Evolutionary conservation across 2,329 filamentous ascomycete species (phyloP).

Genomic region (Alternaria ethzedia): DNA sequence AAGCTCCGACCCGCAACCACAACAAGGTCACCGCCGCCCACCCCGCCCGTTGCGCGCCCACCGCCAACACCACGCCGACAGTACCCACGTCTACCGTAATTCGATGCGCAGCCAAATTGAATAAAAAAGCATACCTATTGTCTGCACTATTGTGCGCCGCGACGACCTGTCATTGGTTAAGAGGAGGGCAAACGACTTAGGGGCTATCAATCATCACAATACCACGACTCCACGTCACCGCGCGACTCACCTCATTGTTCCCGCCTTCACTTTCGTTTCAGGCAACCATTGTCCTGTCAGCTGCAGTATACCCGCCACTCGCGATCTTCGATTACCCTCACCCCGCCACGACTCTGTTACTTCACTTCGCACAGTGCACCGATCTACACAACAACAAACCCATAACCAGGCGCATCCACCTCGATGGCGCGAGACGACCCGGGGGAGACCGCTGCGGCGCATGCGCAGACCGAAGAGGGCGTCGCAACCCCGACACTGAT

Average conservation of each 20-base stretch:
- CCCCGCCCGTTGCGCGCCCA: slow-evolving; percentile 21
- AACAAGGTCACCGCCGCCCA: slow-evolving; percentile 21
- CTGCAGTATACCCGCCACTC: not conserved
- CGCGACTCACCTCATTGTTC: slow-evolving; percentile 16
- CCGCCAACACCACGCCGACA: slow-evolving; percentile 10
- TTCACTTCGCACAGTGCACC: not conserved
- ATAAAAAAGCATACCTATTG: slow-evolving; percentile 15
- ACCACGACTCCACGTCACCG: slow-evolving; percentile 24
- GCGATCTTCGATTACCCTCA: not conserved
- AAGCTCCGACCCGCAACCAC: slow-evolving; percentile 22
- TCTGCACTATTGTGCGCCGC: slow-evolving; percentile 13
- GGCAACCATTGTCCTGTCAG: slow-evolving; percentile 2
- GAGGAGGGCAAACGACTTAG: slow-evolving; percentile 21
- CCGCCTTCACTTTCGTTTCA: slow-evolving; percentile 11
- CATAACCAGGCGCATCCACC: slow-evolving; percentile 14
- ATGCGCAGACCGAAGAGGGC: slow-evolving; percentile 31
- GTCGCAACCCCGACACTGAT: slow-evolving; percentile 55
- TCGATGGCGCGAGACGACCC: slow-evolving; percentile 28
- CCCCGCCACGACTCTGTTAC: slow-evolving; percentile 1
- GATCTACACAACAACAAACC: not conserved
- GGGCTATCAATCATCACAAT: slow-evolving; percentile 15
- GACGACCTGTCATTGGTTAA: slow-evolving; percentile 14
- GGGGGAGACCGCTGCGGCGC: slow-evolving; percentile 21
- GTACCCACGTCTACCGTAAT: not conserved
- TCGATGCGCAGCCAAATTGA: slow-evolving; percentile 16